Base-by-base conservation (phyloP, 768 basidiomycete species). In the Crepidotus variabilis region DNA sequence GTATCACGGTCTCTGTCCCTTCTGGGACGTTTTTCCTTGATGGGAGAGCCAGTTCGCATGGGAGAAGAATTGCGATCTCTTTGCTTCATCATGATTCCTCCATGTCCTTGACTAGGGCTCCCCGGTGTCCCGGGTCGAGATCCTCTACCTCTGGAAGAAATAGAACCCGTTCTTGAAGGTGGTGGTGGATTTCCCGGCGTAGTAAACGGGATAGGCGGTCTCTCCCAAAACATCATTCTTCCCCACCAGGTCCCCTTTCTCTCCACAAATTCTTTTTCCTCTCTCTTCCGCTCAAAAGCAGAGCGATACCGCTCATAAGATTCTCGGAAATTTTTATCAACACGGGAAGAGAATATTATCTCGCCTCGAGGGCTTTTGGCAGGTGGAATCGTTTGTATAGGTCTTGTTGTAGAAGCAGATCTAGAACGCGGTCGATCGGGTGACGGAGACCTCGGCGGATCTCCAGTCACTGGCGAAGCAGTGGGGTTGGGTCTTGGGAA, bases 311-410 rank as follows among this genome's bases (percentile, higher is more conserved):
- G 83, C 69, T 98, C 95, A 72, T 99, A 99, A 0, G 88, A 81
- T 54, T 98, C 97, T 21, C 90, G 78, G 70, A 98, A 98, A 18
- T 70, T 65, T 51, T 81, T 80, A 57, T 92, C 88, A 18, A 99
- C 88, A 47, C 91, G 85, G 10, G 88, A 91, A 2, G 91, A 94
- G 72, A 99, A 97, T 54, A 98, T 97, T 57, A 99, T 84, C 67
- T 99, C 97, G 50, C 97, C 96, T 13, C 95, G 87, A 2, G 96
- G 94, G 69, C 94, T 97, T 24, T 78, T 77, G 13, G 93, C 80
- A 0, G 94, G 92, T 2, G 94, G 94, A 43, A 97, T 95, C n/a
- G 92, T 84, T 0, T 87, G 76, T 55, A 92, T 86, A 50, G 81
- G 80, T 22, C 81, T 71, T 24, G 83, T 78, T 6, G 79, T 77